Evolutionary conservation across 2,329 filamentous ascomycete genomes (phyloP), one percentile per base, ranked within the genome.

Genomic region (Xylariaceae sp.): DNA sequence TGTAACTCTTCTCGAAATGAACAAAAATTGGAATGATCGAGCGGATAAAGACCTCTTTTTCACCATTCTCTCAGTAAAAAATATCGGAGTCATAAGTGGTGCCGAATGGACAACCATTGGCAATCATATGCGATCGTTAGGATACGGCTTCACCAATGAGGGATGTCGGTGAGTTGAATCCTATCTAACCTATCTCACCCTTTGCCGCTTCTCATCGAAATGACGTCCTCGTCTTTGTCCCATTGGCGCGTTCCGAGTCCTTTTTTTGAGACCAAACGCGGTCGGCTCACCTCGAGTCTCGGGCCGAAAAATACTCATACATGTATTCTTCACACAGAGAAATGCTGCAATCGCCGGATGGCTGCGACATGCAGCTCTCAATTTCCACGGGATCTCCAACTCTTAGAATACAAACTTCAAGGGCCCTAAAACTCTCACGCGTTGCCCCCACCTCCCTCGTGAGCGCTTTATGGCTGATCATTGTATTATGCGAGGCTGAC

Each of bases 1-100:
- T 41, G 54, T 30, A 57, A 58, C 51, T 56, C 59, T 55, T 58
- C 19, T 19, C 61, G 75, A 71, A 65, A 81, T 80, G 70, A 80
- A 74, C 69, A 83, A 82, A 71, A 81, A 80, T 66, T 83, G 80
- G 80, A 80, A 77, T 64, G 80, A 83, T 62, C 74, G 79, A 55
- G 81, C 81, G 57, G 80, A 84, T 63, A 82, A 81, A 65, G 81
- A 84, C 65, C 72, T 84, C 46, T 84, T 84, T 72, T 83, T 84
- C 64, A 82, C 80, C 51, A 84, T 84, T 56, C 69, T 84, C 40
- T 80, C 77, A 3, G 78, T 83, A 47, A 84, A 84, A 70, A 81
- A 83, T 66, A 82, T 84, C 62, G 81, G 80, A 59, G 75, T 83
- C 65, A 83, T 84, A 68, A 84, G 80, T 68, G 80, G 80, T 55